Percentiles rank a stretch among this genome's conserved stretches.
Conservation (phyloP, 2,329 filamentous ascomycete genomes). For the Colletotrichum cordylinicola region DNA sequence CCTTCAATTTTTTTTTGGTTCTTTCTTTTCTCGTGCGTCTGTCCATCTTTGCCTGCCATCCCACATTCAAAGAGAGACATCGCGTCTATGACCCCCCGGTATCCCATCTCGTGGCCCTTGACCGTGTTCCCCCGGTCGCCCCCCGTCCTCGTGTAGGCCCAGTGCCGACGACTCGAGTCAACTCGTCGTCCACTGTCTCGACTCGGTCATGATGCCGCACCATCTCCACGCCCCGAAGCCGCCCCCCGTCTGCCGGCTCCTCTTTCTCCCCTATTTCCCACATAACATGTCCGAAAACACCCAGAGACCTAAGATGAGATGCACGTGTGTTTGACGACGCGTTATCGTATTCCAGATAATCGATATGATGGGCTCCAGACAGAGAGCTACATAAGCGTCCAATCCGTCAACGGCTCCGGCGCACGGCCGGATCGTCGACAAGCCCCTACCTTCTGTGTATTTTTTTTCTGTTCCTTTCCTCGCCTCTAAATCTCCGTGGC, state of each 20-base stretch:
- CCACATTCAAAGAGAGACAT: neutral
- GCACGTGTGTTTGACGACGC: constrained; percentile 6
- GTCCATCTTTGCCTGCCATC: neutral
- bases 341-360: constrained; percentile 11
- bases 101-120: neutral
- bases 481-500: neutral
- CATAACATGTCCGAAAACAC: neutral
- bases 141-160: neutral
- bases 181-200: neutral
- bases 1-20: neutral
- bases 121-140: neutral
- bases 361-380: constrained; percentile 3
- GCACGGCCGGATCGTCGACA: constrained; percentile 14
- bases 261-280: constrained; percentile 8
- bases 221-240: constrained; percentile 9
- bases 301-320: constrained; percentile 10
- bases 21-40: neutral
- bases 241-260: neutral
- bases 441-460: neutral
- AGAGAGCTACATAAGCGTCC: constrained; percentile 4
- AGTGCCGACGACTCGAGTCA: constrained; percentile 3
- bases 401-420: constrained; percentile 15
- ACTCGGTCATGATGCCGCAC: constrained; percentile 9
- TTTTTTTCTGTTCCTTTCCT: neutral
- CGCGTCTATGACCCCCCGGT: neutral